phyloP scores from a whole-genome alignment of 768 basidiomycete genomes.

The Kwoniella heveanensis region DNA sequence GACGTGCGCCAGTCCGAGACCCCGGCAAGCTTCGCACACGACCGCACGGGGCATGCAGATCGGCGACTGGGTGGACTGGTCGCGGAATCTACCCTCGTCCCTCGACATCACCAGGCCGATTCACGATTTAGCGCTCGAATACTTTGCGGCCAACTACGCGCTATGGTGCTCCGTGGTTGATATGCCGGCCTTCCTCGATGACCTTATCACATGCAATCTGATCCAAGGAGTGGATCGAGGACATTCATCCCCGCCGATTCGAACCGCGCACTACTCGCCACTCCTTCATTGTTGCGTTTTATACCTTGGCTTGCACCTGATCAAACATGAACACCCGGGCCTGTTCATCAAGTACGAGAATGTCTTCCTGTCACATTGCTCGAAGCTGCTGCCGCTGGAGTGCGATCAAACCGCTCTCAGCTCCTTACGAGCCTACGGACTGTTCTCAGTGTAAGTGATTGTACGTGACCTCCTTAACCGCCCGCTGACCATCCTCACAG shows the following conservation, averaged over 20 bases:
- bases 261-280: slow-evolving; percentile 29
- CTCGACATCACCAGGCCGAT: slow-evolving; percentile 18
- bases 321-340: slow-evolving; percentile 21
- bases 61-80: slow-evolving; percentile 34
- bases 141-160: slow-evolving; percentile 24
- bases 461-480: background rate
- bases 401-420: slow-evolving; percentile 33
- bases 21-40: background rate
- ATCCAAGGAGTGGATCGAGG: background rate
- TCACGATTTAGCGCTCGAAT: slow-evolving; percentile 26
- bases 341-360: slow-evolving; percentile 20
- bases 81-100: slow-evolving; percentile 21
- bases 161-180: slow-evolving; percentile 32
- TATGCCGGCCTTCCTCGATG: slow-evolving; percentile 27
- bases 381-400: slow-evolving; percentile 19
- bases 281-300: slow-evolving; percentile 27
- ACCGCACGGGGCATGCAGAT: slow-evolving; percentile 10
- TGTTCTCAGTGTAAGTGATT: slow-evolving; percentile 24
- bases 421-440: slow-evolving; percentile 22
- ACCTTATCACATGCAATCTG: slow-evolving; percentile 25
- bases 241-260: slow-evolving; percentile 2
- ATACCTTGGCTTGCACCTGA: slow-evolving; percentile 20
- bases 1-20: slow-evolving; percentile 21
- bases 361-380: slow-evolving; percentile 26
- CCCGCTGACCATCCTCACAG: slow-evolving; percentile 1